A percentile compares a stretch with the other conserved stretches of the same genome.
These are phyloP conservation scores for Saccharomyces paradoxus DNA, from an alignment of 805 yeast genomes.

Conservation along the genomic window DNA sequence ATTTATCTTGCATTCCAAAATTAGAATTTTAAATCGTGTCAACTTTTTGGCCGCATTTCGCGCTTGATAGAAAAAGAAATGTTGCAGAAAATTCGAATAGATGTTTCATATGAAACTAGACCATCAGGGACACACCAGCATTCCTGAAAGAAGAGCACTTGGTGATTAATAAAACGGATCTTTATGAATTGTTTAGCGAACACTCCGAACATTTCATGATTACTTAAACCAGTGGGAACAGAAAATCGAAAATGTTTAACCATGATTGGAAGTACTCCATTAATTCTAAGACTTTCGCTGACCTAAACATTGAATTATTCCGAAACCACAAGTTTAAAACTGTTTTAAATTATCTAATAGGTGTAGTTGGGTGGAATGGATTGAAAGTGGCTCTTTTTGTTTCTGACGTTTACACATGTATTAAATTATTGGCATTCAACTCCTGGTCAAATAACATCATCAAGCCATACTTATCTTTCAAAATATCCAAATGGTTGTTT, in stretches of 20 bases:
- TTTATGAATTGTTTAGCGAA: neutral
- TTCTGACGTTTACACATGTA: conserved; percentile 72
- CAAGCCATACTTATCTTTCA: conserved; percentile 41
- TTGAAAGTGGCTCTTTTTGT: conserved; percentile 49
- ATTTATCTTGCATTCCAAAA: neutral
- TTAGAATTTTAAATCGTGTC: too few relatives aligned
- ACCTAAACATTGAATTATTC: conserved; percentile 19
- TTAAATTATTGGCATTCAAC: conserved; percentile 63
- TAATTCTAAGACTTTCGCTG: conserved; percentile 23
- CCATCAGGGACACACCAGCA: neutral
- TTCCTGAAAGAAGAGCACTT: neutral
- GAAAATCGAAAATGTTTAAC: conserved; percentile 12
- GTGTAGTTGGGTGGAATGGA: conserved; percentile 31
- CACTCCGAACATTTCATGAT: neutral
- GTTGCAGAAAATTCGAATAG: neutral
- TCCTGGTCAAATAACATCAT: conserved; percentile 53
- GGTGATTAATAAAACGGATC: neutral
- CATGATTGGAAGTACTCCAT: conserved; percentile 22
- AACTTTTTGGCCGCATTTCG: neutral
- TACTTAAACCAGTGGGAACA: neutral
- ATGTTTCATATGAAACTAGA: neutral
- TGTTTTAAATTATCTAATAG: conserved; percentile 13
- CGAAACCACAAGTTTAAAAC: conserved; percentile 18
- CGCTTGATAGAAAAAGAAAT: neutral
- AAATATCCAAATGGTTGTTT: conserved; percentile 60